A percentile compares a stretch with the other conserved stretches of the same genome.
These are phyloP conservation scores for Tolypocladium capitatum DNA, from an alignment of 2,329 filamentous ascomycete species.

Conservation along the genomic window DNA sequence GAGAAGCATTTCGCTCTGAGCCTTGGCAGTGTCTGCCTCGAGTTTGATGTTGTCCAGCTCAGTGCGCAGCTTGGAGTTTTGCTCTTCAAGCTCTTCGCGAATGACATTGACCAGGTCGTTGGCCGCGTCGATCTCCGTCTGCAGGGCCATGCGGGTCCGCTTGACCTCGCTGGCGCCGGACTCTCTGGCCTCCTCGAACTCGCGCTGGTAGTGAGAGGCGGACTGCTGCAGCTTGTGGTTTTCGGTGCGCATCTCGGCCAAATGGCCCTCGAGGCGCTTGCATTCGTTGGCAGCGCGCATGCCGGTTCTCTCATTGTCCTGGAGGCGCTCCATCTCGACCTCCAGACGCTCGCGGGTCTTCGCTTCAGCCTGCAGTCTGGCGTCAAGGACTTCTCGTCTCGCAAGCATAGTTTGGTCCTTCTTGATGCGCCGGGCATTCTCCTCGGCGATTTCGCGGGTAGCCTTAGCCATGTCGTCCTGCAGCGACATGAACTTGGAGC, in stretches of 20 bases:
- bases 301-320: slow-evolving; percentile 49
- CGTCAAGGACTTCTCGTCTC: slow-evolving; percentile 67
- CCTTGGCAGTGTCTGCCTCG: slow-evolving; percentile 69
- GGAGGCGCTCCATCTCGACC: slow-evolving; percentile 51
- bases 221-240: slow-evolving; percentile 61
- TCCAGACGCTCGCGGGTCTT: slow-evolving; percentile 55
- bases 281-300: slow-evolving; percentile 51
- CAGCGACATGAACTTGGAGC: slow-evolving; percentile 68
- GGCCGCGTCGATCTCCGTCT: slow-evolving; percentile 69
- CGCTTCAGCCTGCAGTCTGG: slow-evolving; percentile 61
- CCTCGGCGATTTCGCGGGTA: slow-evolving; percentile 65
- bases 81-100: slow-evolving; percentile 68
- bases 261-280: slow-evolving; percentile 42
- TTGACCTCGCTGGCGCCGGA: slow-evolving; percentile 68
- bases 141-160: slow-evolving; percentile 63
- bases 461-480: slow-evolving; percentile 78
- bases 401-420: slow-evolving; percentile 69
- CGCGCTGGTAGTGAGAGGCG: slow-evolving; percentile 58
- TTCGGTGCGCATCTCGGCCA: slow-evolving; percentile 48
- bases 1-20: slow-evolving; percentile 69
- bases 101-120: slow-evolving; percentile 78
- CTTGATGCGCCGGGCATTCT: slow-evolving; percentile 67
- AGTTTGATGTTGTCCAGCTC: slow-evolving; percentile 68
- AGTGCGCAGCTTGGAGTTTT: slow-evolving; percentile 56
- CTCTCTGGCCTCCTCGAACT: slow-evolving; percentile 74